Base-by-base conservation (phyloP, 208 protist genomes). In the Wallacemonas collosoma region DNA sequence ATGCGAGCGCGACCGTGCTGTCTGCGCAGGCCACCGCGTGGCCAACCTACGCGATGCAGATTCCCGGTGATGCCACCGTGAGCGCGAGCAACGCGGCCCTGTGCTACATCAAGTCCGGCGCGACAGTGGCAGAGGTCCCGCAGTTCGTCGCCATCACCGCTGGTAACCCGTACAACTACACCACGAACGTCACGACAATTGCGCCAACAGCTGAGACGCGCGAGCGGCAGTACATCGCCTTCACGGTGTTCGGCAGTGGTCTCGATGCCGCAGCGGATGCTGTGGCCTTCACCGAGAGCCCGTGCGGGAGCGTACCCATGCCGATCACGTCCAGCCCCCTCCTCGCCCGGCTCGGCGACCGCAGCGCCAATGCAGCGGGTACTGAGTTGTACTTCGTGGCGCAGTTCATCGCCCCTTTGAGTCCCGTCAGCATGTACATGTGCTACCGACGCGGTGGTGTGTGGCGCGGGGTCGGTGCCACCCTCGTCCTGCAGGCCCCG, bases 91-190 rank as follows among this genome's bases (percentile, higher is more conserved):
- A 80, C 62, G 70, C 82, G 45, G 92, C 90, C 2, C 72, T 95
- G 58, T 97, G 93, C 79, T 94, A 95, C 81, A 84, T 87, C 40
- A 78, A 82, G 51, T 62, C 74, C 4, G 69, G 70, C 12, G 89
- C 81, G 38, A 94, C 90, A 5, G 90, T 95, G 26, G 93, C 93
- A 0, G 90, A 97, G 76, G 87, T 97, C 61, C 89, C 90, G 56
- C 81, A 93, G 82, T 76, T 87, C 38, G 71, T 95, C n/a, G 53
- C 54, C 5, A 72, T 97, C 14, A 65, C 48, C 1, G 55, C 55
- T 17, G 81, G 82, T 47, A 95, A 94, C 76, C 93, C 93, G 47
- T 73, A 68, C 53, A 75, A 80, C 36, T 97, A 95, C 74, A 68
- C 74, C 43, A 88, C 80, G 54, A 87, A 91, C 74, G 63, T 85